Base-by-base conservation (phyloP, 2,329 filamentous ascomycete genomes). In the Monilinia vaccinii-corymbosi region DNA sequence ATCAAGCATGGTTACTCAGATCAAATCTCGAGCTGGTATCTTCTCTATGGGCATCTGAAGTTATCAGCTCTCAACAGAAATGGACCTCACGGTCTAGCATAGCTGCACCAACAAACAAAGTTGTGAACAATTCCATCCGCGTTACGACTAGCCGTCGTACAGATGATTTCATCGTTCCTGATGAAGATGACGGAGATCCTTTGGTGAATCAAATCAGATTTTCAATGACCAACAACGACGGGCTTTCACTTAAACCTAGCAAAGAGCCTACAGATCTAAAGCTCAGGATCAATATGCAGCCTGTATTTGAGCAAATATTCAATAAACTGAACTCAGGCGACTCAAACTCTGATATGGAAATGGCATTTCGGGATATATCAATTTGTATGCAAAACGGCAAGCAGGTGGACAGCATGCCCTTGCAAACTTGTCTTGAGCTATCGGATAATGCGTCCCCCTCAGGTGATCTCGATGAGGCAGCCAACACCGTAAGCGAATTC, bases 1-100 rank as follows among this genome's bases (percentile, higher is more conserved):
- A 77, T 57, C 79, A 82, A 61, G 63, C 80, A 16, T 75, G 73
- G 56, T 70, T 73, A 13, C 64, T 83, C 2, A 73, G 69, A 6
- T 69, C 72, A 28, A 72, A 80, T 60, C 70, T 81, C 44, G 73
- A 75, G 44, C 62, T 83, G 18, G 69, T 71, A 40, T 77, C 76
- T 55, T 75, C 74, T 25, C 60, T 73, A 72, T 57, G 72, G 69
- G 62, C 70, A 40, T 56, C 58, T 25, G 53, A 56, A 55, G 28
- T 34, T 32, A 34, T 45, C 50, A 31, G 14, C 13, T 25, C 25
- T 13, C 25, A 44, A 56, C 42, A 57, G 14, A 38, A 45, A 25
- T 53, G 23, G 23, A 38, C 44, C 8, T 44, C 62, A 44, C 18
- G 31, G 14, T 47, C 58, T 25, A 50, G 9, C 34, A 51, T 64